These are phyloP conservation scores for Myochromella boudieri DNA, from an alignment of 768 basidiomycete genomes.

Conservation along the genomic window DNA sequence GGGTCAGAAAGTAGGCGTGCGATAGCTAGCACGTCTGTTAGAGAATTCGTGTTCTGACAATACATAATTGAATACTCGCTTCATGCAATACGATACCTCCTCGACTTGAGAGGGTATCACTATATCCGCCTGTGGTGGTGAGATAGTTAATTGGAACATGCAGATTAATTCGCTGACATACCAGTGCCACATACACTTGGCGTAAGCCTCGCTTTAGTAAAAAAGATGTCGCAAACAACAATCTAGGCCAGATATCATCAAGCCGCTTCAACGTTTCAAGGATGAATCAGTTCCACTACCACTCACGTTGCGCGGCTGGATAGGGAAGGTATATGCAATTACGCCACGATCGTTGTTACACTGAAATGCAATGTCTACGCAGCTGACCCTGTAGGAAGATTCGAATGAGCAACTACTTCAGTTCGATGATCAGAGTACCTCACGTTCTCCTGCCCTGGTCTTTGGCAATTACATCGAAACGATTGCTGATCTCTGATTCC, in stretches of 20 bases:
- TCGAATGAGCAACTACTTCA: not conserved
- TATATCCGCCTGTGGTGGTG: not conserved
- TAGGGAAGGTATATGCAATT: constrained; percentile 9
- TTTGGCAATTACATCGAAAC: constrained; percentile 10
- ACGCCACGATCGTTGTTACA: constrained; percentile 6
- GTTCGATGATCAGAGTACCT: not conserved
- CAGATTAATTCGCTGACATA: not conserved
- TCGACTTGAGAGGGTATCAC: constrained; percentile 5
- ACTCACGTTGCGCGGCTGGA: not conserved
- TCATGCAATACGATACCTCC: constrained; percentile 14
- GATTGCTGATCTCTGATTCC: constrained; percentile 6
- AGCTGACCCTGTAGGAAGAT: constrained; percentile 4
- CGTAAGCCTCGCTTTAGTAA: not conserved
- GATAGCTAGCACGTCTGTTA: not conserved
- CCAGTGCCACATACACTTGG: constrained; percentile 9
- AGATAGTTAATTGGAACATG: not conserved
- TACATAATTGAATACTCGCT: not conserved
- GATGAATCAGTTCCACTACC: not conserved
- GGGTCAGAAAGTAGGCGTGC: constrained; percentile 8
- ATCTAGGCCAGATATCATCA: not conserved
- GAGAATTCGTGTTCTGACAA: not conserved
- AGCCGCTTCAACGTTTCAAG: not conserved
- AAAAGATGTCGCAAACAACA: constrained; percentile 10
- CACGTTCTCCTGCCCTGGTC: constrained; percentile 9
- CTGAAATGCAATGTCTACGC: constrained; percentile 4